These are phyloP conservation scores for Fusarium sp. DNA, from an alignment of 2,329 filamentous ascomycete genomes.

Conservation along the genomic window DNA sequence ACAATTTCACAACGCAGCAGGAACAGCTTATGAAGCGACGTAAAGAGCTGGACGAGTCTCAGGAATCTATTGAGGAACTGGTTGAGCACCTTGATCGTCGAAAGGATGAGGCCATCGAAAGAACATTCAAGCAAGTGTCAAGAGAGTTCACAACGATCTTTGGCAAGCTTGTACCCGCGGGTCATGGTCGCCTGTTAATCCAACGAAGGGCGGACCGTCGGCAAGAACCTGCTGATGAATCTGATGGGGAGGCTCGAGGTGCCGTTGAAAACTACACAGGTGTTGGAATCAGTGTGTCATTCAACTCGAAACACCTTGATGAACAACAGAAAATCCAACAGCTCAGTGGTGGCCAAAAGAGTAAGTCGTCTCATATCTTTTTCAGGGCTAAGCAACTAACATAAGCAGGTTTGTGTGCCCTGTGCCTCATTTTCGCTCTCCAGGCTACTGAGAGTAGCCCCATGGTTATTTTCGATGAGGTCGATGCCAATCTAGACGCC, in stretches of 20 bases:
- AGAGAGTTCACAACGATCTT: conserved; percentile 94
- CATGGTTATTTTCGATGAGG: conserved; percentile 99
- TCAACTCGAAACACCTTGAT: conserved; percentile 95
- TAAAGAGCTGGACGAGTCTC: conserved; percentile 86
- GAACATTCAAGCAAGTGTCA: conserved; percentile 98
- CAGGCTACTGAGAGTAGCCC: conserved; percentile 97
- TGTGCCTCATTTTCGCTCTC: conserved; percentile 99
- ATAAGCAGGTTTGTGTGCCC: conserved; percentile 81
- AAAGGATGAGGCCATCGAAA: conserved; percentile 97
- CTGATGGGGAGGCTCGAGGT: conserved; percentile 75
- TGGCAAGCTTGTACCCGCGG: conserved; percentile 92
- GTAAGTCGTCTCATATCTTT: conserved; percentile 63
- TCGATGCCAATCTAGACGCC: conserved; percentile 96
- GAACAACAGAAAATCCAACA: conserved; percentile 99
- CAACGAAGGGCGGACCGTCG: conserved; percentile 86
- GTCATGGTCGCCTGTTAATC: conserved; percentile 90
- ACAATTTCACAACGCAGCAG: conserved; percentile 93
- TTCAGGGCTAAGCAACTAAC: conserved; percentile 1
- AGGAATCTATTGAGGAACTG: conserved; percentile 89
- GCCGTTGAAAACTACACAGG: conserved; percentile 95
- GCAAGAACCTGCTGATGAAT: conserved; percentile 65
- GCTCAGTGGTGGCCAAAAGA: conserved; percentile 96
- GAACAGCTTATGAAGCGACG: conserved; percentile 87
- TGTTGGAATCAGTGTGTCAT: conserved; percentile 96
- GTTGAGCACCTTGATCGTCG: conserved; percentile 92